Evolutionary conservation across 2,329 filamentous ascomycete species (phyloP), one percentile per base, ranked within the genome.

Genomic region (Aaosphaeria arxii): DNA sequence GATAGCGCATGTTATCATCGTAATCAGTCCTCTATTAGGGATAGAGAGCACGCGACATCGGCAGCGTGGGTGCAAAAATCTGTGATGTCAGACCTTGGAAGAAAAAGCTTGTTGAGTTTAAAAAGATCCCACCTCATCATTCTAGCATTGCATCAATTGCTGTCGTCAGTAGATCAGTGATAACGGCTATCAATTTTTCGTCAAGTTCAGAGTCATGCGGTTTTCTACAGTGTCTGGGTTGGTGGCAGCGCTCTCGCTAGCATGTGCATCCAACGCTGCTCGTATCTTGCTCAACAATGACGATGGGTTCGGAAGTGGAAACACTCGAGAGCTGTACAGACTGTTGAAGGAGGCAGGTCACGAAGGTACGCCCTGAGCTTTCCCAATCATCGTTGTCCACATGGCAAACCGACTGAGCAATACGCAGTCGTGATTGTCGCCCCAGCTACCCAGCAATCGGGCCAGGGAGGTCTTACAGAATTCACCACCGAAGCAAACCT

Each of bases 401-500:
- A 32, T 17, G 30, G 7, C 4, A 30, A 36, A 31, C 13, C n/a
- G 48, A 32, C 51, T 32, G 42, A 47, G 11, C 11, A 6, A 11
- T 5, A 9, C 7, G 11, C 56, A 66, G 73, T 72, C 36, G 63
- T 73, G 17, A 62, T 77, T 41, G 74, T 77, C 24, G 71, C 74
- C 4, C 67, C 71, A 5, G 66, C 66, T 5, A 64, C 67, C 31
- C 70, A 77, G 42, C 67, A 78, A 55, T 75, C 72, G 28, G 76
- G 73, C 30, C 71, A 74, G 51, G 77, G 74, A 42, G 74, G 74
- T 33, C 72, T 70, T 9, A 56, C 60, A 4, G 68, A 71, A 47
- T 79, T 77, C 64, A 72, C 75, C 1, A 71, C 65, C 30, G 61
- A 64, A 7, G 61, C 67, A n/a, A 74, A 71, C 31, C 67, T 80